A percentile compares a stretch with the other conserved stretches of the same genome.
These are phyloP conservation scores for Leucoagaricus sp. DNA, from an alignment of 1,284 basidiomycete genomes.

Conservation along the genomic window DNA sequence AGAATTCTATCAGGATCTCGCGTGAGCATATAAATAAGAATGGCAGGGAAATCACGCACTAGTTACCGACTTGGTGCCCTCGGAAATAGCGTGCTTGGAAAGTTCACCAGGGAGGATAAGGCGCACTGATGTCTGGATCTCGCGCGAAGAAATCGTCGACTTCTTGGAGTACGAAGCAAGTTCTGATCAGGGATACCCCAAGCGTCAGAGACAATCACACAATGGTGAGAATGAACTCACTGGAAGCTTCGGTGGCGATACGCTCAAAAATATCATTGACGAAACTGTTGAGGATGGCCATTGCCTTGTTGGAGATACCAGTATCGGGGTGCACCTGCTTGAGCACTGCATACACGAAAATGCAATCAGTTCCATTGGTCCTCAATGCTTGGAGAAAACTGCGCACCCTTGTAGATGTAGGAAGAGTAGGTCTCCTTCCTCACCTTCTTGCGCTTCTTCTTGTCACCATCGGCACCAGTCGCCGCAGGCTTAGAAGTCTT, in stretches of 20 bases:
- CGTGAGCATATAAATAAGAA: background rate
- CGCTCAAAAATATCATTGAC: slow-evolving; percentile 95
- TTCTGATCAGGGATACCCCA: slow-evolving; percentile 45
- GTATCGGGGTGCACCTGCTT: slow-evolving; percentile 96
- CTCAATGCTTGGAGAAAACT: slow-evolving; percentile 13
- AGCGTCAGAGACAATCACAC: background rate
- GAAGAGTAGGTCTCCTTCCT: slow-evolving; percentile 88
- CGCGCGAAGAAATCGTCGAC: slow-evolving; percentile 89
- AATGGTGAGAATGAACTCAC: slow-evolving; percentile 32
- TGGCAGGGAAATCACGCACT: slow-evolving; percentile 23
- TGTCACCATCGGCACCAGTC: slow-evolving; percentile 64
- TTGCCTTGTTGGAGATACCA: slow-evolving; percentile 97
- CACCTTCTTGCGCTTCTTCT: slow-evolving; percentile 88
- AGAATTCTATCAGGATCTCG: slow-evolving; percentile 47
- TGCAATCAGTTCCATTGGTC: slow-evolving; percentile 4
- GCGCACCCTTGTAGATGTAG: slow-evolving; percentile 86
- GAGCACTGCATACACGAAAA: slow-evolving; percentile 49
- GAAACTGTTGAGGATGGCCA: slow-evolving; percentile 93
- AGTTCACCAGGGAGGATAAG: slow-evolving; percentile 87
- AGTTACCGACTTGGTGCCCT: slow-evolving; percentile 50
- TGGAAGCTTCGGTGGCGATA: slow-evolving; percentile 88
- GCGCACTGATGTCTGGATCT: slow-evolving; percentile 88
- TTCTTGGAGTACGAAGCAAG: slow-evolving; percentile 90
- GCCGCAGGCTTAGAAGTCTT: slow-evolving; percentile 53
- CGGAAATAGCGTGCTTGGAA: slow-evolving; percentile 76